A percentile compares a stretch with the other conserved stretches of the same genome.
phyloP scores from a whole-genome alignment of 805 yeast species.

The Lachancea dasiensis region DNA sequence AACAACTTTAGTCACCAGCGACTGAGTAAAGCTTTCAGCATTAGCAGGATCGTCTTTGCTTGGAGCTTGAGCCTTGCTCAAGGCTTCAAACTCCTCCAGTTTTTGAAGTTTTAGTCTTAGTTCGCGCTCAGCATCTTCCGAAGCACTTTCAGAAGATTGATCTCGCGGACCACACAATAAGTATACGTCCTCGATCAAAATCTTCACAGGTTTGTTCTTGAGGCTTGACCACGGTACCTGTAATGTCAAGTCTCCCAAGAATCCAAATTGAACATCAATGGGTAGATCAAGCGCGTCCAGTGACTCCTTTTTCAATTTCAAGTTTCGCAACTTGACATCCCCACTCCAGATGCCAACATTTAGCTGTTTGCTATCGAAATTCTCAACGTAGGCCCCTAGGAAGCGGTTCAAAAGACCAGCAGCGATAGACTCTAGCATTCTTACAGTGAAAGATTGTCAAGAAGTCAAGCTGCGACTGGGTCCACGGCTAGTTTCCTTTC shows the following conservation, averaged over 20 bases:
- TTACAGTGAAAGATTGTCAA: no score
- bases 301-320: constrained; percentile 80
- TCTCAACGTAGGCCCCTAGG: constrained; percentile 65
- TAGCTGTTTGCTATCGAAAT: constrained; percentile 91
- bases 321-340: constrained; percentile 77
- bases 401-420: constrained; percentile 31
- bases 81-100: constrained; percentile 56
- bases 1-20: constrained; percentile 79
- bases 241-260: constrained; percentile 78
- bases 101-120: constrained; percentile 61
- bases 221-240: constrained; percentile 97
- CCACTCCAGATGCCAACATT: constrained; percentile 98
- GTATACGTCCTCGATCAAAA: constrained; percentile 80
- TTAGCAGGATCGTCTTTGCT: constrained; percentile 39
- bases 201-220: constrained; percentile 86
- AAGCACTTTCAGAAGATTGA: constrained; percentile 50
- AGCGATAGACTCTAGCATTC: constrained; percentile 34
- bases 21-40: constrained; percentile 80
- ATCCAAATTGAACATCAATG: constrained; percentile 81
- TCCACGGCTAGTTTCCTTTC: no score
- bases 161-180: constrained; percentile 72
- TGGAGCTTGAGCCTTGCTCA: constrained; percentile 38
- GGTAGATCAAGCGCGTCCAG: constrained; percentile 83
- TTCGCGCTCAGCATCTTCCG: constrained; percentile 53
- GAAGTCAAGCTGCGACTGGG: no score